Evolutionary conservation across 129 eudicot species (phyloP), one percentile per base, ranked within the genome.

Genomic region (Cynara cardunculus): DNA sequence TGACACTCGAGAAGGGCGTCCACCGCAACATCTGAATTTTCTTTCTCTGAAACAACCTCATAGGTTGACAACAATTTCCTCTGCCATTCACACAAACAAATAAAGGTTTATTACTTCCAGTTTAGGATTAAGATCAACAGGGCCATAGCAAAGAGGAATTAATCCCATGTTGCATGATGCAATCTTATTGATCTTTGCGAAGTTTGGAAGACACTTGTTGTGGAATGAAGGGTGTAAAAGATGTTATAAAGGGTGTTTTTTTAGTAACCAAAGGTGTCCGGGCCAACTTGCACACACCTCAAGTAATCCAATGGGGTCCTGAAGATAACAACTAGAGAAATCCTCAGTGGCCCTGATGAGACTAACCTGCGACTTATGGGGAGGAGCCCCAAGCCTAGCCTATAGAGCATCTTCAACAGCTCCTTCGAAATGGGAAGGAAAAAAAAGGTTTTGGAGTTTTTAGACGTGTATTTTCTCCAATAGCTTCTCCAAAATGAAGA

Each of bases 11-110:
- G 84, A 44, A 83, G 59, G 73, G 79, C 41, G 35, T 88, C 82
- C 61, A 80, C 83, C 4, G 31, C 74, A 74, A 80, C 91, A 61
- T 79, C 84, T n/a, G 82, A 18, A 39, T 80, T 81, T 75, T 88
- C 90, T 80, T 87, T 87, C 56, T 84, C 93, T 1, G 88, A 14
- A 39, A 88, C 94, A 19, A 89, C 72, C 84, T 93, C 97, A 75
- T 91, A 88, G 56, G 97, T 84, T 30, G 97, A 87, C 37, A 94
- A 89, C 89, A 94, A 21, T 75, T 84, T 89, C 84, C 97, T 86
- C 98, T 94, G 13, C 92, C 84, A 88, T 32, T 41, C 37, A 67
- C 73, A 75, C 9, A 87, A 73, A 84, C 71, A 71, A 56, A n/a
- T 19, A 13, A 46, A 24, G n/a, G 4, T n/a, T n/a, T 59, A n/a